Evolutionary conservation across 2,329 filamentous ascomycete genomes (phyloP), one percentile per base, ranked within the genome.

Genomic region (Fusarium acutatum): DNA sequence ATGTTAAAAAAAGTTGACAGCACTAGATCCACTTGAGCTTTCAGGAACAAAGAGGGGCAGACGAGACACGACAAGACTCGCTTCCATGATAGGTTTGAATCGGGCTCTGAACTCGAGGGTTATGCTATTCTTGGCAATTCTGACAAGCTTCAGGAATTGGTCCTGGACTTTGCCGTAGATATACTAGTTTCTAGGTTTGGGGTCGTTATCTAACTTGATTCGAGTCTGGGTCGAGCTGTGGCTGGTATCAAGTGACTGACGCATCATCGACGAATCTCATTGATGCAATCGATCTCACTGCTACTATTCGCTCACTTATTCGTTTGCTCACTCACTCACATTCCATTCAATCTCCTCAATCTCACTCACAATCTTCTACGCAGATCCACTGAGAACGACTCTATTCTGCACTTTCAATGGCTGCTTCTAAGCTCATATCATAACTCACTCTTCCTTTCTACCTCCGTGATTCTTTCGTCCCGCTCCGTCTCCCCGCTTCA

Each of bases 171-270:
- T 74, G 66, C 72, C 72, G 37, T 69, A 69, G 50, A 60, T 22
- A 69, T 60, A 60, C 68, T 74, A 72, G 71, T 58, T 28, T 47
- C 26, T 47, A 17, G 20, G 22, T 22, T 46, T 61, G n/a, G n/a
- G 50, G 24, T 37, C 22, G 17, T 28, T n/a, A 52, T 52, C 57
- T 57, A 37, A 41, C 58, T 60, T 41, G 58, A 58, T 54, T 43
- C 30, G 22, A 56, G 37, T n/a, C 38, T 41, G 58, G 58, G 46
- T 26, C 9, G 44, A 50, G 26, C 37, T 65, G 70, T 72, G 69
- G 69, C 67, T 72, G 61, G 50, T 46, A 72, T 75, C 72, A 74
- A 74, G 74, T 78, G 76, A 78, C 74, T 78, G 76, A 78, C 73
- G 74, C 70, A 65, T 67, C 61, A 57, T 77, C 71, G 75, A 75